phyloP scores from a whole-genome alignment of 768 basidiomycete species.

The Nidularia sp. region DNA sequence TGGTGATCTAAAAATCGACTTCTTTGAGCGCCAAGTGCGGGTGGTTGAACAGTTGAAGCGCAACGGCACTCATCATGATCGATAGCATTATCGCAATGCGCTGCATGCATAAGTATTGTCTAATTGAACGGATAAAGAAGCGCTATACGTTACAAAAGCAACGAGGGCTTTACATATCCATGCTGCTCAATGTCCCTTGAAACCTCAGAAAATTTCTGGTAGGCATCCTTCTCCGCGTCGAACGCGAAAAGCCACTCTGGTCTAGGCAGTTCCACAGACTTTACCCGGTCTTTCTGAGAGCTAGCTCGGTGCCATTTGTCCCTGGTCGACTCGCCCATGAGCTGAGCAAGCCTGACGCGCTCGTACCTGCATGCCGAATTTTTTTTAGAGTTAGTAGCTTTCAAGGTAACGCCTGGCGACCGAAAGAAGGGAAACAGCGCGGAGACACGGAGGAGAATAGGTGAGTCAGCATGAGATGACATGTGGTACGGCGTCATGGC shows the following conservation, averaged over 20 bases:
- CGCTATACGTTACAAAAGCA: not conserved
- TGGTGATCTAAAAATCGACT: not conserved
- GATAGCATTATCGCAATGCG: too few relatives aligned
- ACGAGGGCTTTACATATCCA: constrained; percentile 1
- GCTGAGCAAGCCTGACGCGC: constrained; percentile 3
- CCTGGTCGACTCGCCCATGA: constrained; percentile 6
- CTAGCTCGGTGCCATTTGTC: constrained; percentile 4
- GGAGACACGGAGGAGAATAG: too few relatives aligned
- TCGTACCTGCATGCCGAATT: not conserved
- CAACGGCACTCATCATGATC: too few relatives aligned
- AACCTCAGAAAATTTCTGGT: not conserved
- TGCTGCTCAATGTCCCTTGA: constrained; percentile 1
- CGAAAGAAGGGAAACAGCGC: too few relatives aligned
- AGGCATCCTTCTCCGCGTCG: constrained; percentile 4
- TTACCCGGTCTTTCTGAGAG: not conserved
- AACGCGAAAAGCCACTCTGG: constrained; percentile 5
- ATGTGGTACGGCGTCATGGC: not conserved
- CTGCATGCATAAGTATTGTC: not conserved
- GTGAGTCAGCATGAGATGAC: too few relatives aligned
- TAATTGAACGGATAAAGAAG: not conserved
- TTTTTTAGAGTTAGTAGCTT: too few relatives aligned
- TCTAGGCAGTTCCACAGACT: not conserved
- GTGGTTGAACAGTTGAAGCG: too few relatives aligned
- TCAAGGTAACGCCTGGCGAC: too few relatives aligned
- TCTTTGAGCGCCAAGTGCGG: too few relatives aligned